Base-by-base conservation (phyloP, 1,284 basidiomycete genomes). In the Fistulina hepatica region DNA sequence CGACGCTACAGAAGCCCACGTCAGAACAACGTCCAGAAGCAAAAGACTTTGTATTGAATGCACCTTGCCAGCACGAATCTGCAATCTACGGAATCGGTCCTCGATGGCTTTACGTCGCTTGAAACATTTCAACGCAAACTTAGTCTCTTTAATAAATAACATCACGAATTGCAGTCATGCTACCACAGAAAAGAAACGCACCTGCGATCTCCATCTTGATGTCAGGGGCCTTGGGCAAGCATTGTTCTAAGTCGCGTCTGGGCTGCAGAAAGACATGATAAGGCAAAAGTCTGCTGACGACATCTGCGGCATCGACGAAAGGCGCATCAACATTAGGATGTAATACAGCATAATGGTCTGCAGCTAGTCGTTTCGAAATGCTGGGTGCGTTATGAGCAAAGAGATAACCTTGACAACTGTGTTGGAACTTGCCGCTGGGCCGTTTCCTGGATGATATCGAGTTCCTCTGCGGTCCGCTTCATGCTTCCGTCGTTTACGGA, bases 221-320 rank as follows among this genome's bases (percentile, higher is more conserved):
- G 34, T 67, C 62, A 8, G 55, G 61, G 25, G 33, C 33, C n/a
- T 43, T 36, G 1, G 69, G 69, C 46, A 64, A 75, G 42, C 57
- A 40, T 58, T 64, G 16, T 52, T 58, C 54, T 41, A 81, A 47
- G 48, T 85, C 83, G 30, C 76, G 73, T 40, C 58, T 58, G 0
- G 81, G 81, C 40, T 81, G 76, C 46, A 81, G 78, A 47, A 77
- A 83, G 36, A 86, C 58, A 52, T 86, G 82, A 52, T 81, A 86
- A 0, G 82, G 82, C 17, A 86, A 57, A 12, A 86, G 61, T 36
- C 81, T 67, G 12, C 68, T 64, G 16, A 84, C 61, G 2, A 64
- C 76, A 51, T 86, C 83, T 5, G 58, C 50, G 9, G 64, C 56
- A 50, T 81, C 72, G 15, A 48, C 42, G 48, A 86, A 86, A 2